phyloP scores from a whole-genome alignment of 768 basidiomycete genomes.

The Lactifluus pinguis region DNA sequence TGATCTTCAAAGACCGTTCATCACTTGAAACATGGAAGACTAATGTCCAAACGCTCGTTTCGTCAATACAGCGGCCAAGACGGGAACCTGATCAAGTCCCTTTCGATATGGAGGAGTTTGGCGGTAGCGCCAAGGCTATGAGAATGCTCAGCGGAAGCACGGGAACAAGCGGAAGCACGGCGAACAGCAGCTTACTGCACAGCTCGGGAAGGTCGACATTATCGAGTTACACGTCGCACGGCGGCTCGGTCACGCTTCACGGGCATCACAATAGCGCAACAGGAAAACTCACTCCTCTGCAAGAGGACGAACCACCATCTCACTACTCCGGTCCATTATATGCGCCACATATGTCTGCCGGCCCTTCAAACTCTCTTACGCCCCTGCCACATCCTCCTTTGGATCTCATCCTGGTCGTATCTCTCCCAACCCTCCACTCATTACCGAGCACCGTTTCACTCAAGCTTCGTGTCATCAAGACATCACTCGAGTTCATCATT shows the following conservation, averaged over 20 bases:
- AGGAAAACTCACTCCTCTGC: constrained; percentile 19
- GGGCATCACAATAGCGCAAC: constrained; percentile 3
- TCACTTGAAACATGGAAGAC: constrained; percentile 84
- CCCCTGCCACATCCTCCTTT: constrained; percentile 81
- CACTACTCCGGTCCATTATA: constrained; percentile 12
- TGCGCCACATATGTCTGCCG: constrained; percentile 56
- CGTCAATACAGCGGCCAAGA: constrained; percentile 47
- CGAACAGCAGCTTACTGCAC: constrained; percentile 56
- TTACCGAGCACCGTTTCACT: constrained; percentile 73
- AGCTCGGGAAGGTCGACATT: constrained; percentile 55
- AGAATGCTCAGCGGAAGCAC: constrained; percentile 73
- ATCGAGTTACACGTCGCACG: constrained; percentile 59
- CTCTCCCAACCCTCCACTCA: constrained; percentile 66
- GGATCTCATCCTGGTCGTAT: constrained; percentile 88
- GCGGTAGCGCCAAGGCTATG: constrained; percentile 65
- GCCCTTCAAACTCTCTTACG: constrained; percentile 70
- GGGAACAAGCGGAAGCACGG: constrained; percentile 46
- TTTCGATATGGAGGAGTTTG: constrained; percentile 54
- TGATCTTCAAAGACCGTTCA: constrained; percentile 84
- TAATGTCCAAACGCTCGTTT: constrained; percentile 73
- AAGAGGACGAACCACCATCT: constrained; percentile 15
- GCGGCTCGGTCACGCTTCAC: constrained; percentile 19
- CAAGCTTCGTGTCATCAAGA: constrained; percentile 82
- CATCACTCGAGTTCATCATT: constrained; percentile 79
- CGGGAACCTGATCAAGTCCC: constrained; percentile 29